phyloP scores from a whole-genome alignment of 495 filamentous ascomycete genomes.

The Penicillium macrosclerotiorum region DNA sequence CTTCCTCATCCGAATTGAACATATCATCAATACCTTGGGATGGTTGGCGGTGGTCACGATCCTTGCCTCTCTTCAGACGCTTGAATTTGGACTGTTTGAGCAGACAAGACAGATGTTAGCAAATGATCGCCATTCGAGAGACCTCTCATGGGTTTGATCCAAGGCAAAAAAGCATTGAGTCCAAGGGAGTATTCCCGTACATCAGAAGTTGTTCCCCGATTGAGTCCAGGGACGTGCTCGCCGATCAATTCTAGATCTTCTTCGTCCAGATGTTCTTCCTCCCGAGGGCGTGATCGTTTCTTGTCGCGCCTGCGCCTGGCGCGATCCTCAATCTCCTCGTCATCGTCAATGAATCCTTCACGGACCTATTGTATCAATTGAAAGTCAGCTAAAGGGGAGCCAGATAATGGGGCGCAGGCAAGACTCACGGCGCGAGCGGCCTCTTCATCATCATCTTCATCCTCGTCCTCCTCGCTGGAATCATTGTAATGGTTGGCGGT shows the following conservation, averaged over 20 bases:
- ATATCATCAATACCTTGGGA: slow-evolving; percentile 80
- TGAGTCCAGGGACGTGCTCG: slow-evolving; percentile 66
- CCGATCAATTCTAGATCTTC: slow-evolving; percentile 96
- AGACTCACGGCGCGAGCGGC: slow-evolving; percentile 55
- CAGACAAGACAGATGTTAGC: slow-evolving; percentile 3
- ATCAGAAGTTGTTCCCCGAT: slow-evolving; percentile 60
- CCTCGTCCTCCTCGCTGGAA: slow-evolving; percentile 94
- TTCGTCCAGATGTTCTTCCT: slow-evolving; percentile 87
- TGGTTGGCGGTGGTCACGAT: slow-evolving; percentile 57
- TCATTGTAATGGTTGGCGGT: slow-evolving; percentile 60
- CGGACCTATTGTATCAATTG: slow-evolving; percentile 56
- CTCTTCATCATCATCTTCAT: slow-evolving; percentile 90
- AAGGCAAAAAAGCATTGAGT: neutral
- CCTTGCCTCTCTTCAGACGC: slow-evolving; percentile 86
- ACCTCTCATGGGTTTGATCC: neutral
- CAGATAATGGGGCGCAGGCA: neutral
- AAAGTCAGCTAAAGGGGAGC: slow-evolving; percentile 2
- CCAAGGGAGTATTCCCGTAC: slow-evolving; percentile 40
- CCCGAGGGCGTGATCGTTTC: slow-evolving; percentile 52
- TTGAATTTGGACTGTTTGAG: slow-evolving; percentile 78
- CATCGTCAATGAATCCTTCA: slow-evolving; percentile 95
- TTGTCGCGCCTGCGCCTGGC: slow-evolving; percentile 59
- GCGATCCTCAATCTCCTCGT: slow-evolving; percentile 73
- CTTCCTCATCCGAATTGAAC: slow-evolving; percentile 90
- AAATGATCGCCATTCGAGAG: slow-evolving; percentile 5